Conservation (phyloP, 2,329 filamentous ascomycete species). For the Aspergillus neoniger region DNA sequence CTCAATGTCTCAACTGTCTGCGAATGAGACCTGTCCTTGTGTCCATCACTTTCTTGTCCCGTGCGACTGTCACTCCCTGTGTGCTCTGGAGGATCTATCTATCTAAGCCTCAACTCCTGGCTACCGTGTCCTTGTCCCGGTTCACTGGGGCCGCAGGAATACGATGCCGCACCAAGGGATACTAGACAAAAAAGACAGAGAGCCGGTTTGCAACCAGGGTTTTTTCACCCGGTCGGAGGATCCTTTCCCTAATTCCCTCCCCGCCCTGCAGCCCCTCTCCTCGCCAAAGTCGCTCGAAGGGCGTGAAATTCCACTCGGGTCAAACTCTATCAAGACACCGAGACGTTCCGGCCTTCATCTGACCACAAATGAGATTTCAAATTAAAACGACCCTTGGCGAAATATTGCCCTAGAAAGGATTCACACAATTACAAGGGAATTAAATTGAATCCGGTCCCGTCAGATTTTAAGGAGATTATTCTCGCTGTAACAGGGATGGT, state of each 20-base stretch:
- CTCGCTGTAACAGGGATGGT: background rate
- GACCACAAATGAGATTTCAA: background rate
- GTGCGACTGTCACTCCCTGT: background rate
- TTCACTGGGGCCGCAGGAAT: background rate
- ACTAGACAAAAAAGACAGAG: background rate
- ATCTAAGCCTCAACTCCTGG: background rate
- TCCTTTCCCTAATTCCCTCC: constrained; percentile 28
- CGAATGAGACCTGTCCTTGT: background rate
- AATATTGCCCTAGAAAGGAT: background rate
- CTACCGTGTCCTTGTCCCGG: background rate
- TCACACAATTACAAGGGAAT: background rate
- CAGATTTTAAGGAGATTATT: background rate
- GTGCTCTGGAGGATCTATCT: background rate
- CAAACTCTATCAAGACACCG: constrained; percentile 16
- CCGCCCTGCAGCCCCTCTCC: constrained; percentile 21
- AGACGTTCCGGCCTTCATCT: constrained; percentile 10
- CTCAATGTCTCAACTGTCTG: constrained; percentile 5
- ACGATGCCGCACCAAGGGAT: background rate
- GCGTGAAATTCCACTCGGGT: constrained; percentile 8
- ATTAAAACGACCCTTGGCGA: background rate
- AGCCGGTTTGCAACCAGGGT: background rate
- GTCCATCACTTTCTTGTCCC: background rate
- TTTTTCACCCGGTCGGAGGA: background rate
- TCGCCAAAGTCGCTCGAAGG: constrained; percentile 13
- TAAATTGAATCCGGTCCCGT: background rate